Evolutionary conservation across 2,329 filamentous ascomycete genomes (phyloP).

Genomic region (Colletotrichum sublineola): DNA sequence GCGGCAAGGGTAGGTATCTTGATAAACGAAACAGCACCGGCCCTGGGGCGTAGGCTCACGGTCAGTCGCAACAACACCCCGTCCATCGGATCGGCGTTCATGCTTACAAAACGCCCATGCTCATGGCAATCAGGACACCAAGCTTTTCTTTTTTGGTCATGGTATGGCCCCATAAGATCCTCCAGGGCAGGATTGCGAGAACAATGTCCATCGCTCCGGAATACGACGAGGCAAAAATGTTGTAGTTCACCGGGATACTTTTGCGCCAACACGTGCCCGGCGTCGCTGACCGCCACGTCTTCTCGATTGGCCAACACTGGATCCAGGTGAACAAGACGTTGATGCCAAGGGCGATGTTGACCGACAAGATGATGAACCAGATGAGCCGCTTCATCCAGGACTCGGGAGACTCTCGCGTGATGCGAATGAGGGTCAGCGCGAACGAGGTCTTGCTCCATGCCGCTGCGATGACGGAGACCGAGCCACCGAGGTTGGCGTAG

Average conservation of each 20-base stretch:
- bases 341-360: conserved; percentile 45
- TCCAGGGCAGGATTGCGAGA: conserved; percentile 57
- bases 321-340: conserved; percentile 47
- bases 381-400: conserved; percentile 45
- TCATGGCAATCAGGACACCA: conserved; percentile 57
- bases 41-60: conserved; percentile 42
- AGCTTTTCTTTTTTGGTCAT: conserved; percentile 58
- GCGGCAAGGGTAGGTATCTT: conserved; percentile 48
- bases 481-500: conserved; percentile 41
- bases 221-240: conserved; percentile 49
- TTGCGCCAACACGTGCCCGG: conserved; percentile 48
- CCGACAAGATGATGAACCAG: conserved; percentile 47
- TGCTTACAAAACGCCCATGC: conserved; percentile 57
- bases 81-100: too few relatives aligned
- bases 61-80: background rate
- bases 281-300: conserved; percentile 44
- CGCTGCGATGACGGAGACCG: conserved; percentile 45
- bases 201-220: conserved; percentile 56
- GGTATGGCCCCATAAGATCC: conserved; percentile 55
- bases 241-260: conserved; percentile 48
- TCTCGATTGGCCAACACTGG: conserved; percentile 46
- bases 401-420: conserved; percentile 42
- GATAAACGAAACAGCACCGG: conserved; percentile 50
- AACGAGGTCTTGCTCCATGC: conserved; percentile 50
- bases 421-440: conserved; percentile 48